Evolutionary conservation across 2,329 filamentous ascomycete genomes (phyloP).

Genomic region (Fusarium sublunatum): DNA sequence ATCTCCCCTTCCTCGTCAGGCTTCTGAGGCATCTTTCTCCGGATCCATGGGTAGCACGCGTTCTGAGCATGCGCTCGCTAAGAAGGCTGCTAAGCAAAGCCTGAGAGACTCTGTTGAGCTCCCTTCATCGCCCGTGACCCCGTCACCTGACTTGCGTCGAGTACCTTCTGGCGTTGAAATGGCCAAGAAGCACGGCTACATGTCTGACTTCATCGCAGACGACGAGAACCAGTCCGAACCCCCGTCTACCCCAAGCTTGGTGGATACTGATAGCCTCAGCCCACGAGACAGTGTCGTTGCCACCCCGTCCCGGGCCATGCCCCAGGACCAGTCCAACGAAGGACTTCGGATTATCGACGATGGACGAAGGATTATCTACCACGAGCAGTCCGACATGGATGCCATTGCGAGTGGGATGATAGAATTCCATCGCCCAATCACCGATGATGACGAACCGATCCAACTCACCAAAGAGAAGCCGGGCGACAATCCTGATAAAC

Average conservation of each 20-base stretch:
- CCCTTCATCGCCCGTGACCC: constrained; percentile 29
- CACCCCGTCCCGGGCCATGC: constrained; percentile 39
- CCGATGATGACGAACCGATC: constrained; percentile 40
- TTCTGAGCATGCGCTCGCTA: constrained; percentile 41
- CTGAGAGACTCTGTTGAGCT: constrained; percentile 35
- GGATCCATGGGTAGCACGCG: constrained; percentile 40
- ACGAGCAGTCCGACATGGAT: constrained; percentile 43
- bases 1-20: constrained; percentile 25
- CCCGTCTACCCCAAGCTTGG: constrained; percentile 47
- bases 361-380: constrained; percentile 45
- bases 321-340: constrained; percentile 45
- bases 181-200: constrained; percentile 46
- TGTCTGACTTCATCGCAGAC: constrained; percentile 45
- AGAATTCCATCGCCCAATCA: constrained; percentile 39
- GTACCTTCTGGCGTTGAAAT: constrained; percentile 46
- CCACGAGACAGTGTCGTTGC: constrained; percentile 45
- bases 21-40: constrained; percentile 37
- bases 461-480: constrained; percentile 38
- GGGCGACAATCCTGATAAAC: constrained; percentile 17
- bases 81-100: constrained; percentile 39
- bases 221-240: constrained; percentile 47
- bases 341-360: constrained; percentile 46
- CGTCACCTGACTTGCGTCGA: constrained; percentile 35
- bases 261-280: constrained; percentile 48
- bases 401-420: constrained; percentile 40